phyloP scores from a whole-genome alignment of 352 stramenopile species.

The Globisporangium okanoganense region DNA sequence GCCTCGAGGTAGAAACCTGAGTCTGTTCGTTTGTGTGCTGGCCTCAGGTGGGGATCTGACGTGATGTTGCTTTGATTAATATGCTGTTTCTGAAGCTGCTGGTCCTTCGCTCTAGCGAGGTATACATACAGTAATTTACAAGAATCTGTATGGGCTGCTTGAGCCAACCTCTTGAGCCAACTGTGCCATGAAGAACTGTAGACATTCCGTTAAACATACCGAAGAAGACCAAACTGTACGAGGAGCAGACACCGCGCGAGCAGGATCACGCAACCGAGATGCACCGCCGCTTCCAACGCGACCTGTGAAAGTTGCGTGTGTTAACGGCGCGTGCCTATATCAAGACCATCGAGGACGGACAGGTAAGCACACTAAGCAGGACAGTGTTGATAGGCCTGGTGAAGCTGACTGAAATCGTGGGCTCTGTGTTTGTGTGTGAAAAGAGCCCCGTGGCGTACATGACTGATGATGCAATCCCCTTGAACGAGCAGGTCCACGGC shows the following conservation, averaged over 20 bases:
- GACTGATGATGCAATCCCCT: constrained; percentile 64
- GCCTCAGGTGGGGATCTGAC: too few relatives aligned
- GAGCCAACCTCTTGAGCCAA: background rate
- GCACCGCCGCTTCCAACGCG: constrained; percentile 89
- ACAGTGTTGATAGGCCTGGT: too few relatives aligned
- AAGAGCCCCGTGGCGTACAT: constrained; percentile 68
- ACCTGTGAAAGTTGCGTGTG: constrained; percentile 87
- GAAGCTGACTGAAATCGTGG: too few relatives aligned
- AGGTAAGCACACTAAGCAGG: constrained; percentile 27
- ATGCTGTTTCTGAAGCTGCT: constrained; percentile 54
- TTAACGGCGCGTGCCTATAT: constrained; percentile 86
- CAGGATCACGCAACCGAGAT: constrained; percentile 88
- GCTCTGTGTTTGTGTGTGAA: background rate
- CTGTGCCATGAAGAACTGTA: too few relatives aligned
- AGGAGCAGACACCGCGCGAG: constrained; percentile 91
- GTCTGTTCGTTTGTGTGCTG: too few relatives aligned
- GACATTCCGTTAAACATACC: constrained; percentile 91
- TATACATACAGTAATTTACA: background rate
- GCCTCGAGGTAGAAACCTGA: constrained; percentile 45
- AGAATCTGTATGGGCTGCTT: background rate
- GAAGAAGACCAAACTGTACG: constrained; percentile 94
- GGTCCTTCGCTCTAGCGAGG: constrained; percentile 84
- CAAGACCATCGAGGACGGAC: constrained; percentile 88
- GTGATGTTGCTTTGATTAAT: too few relatives aligned
- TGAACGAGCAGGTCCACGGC: constrained; percentile 80